Base-by-base conservation (phyloP, 2,329 filamentous ascomycete species). In the Hypoxylon sp. region DNA sequence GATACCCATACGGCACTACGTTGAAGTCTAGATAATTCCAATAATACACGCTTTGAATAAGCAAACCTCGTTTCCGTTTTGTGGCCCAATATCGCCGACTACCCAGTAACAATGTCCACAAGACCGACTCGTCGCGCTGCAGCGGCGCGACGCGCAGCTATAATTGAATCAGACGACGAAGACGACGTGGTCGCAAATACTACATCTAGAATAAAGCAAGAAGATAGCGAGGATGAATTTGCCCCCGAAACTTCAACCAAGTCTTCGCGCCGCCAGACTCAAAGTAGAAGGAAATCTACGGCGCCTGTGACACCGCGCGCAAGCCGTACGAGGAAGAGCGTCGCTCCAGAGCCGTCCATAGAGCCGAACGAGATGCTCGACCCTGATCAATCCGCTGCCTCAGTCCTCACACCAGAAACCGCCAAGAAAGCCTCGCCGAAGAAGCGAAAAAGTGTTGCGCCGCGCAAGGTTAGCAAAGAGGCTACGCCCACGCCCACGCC, bases 161-260 rank as follows among this genome's bases (percentile, higher is more conserved):
- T 96, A 50, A 82, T 94, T 64, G 93, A 96, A 70, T 93, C 90
- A 7, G 93, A 95, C 43, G 93, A 96, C 63, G 91, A 93, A 61
- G 88, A 91, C 69, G 83, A 88, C 58, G 79, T 84, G 39, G 82
- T 87, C 72, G 82, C 85, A 67, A 83, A 87, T 74, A 84, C 87
- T 54, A 81, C 76, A 43, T 77, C 71, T 46, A 77, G 75, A 64
- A 82, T 88, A 43, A 84, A 87, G 32, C 83, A 87, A 14, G 85
- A 90, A 27, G 87, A 91, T 2, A 84, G 81, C 52, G 91, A 92
- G 69, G 91, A 94, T 52, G 92, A 97, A 52, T 96, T 94, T 74
- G 91, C 91, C 46, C 93, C 93, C 2, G 91, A 90, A 50, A 86
- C 90, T 0, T 82, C 86, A 63, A 83, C 81, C 12, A 87, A 51